Percentiles rank a stretch among this genome's conserved stretches.
phyloP scores from a whole-genome alignment of 1,284 basidiomycete species.

The Tylopilus sp. region DNA sequence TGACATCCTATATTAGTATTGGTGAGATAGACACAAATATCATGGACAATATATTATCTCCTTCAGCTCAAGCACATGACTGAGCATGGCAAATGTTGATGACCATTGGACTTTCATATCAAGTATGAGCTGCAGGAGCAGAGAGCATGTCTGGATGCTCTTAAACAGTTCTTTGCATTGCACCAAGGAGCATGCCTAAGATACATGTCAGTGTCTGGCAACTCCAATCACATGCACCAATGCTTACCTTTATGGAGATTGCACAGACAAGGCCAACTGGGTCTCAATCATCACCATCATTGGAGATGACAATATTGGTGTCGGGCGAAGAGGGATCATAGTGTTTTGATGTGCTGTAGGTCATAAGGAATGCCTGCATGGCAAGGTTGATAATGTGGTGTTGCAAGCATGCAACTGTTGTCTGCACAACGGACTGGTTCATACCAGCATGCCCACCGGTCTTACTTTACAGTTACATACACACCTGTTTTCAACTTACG shows the following conservation, averaged over 20 bases:
- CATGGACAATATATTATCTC: neutral
- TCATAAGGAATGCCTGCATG: neutral
- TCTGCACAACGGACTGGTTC: too few relatives aligned
- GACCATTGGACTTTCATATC: neutral
- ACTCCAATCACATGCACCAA: neutral
- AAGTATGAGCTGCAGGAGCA: neutral
- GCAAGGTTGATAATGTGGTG: conserved; percentile 6
- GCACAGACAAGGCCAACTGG: conserved; percentile 22
- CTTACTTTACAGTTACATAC: too few relatives aligned
- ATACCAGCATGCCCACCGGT: too few relatives aligned
- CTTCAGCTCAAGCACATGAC: neutral
- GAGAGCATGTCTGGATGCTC: neutral
- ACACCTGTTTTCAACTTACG: too few relatives aligned
- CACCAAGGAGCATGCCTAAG: neutral
- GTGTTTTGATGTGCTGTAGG: neutral
- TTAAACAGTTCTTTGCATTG: neutral
- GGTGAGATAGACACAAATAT: neutral
- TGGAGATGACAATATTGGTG: neutral
- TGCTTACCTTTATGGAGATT: conserved; percentile 11
- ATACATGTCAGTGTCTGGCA: neutral
- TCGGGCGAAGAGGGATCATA: conserved; percentile 6
- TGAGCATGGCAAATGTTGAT: neutral
- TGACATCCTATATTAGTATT: conserved; percentile 4
- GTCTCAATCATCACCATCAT: conserved; percentile 4
- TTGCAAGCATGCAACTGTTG: too few relatives aligned